Base-by-base conservation (phyloP, 129 eudicot species). In the Silybum marianum region DNA sequence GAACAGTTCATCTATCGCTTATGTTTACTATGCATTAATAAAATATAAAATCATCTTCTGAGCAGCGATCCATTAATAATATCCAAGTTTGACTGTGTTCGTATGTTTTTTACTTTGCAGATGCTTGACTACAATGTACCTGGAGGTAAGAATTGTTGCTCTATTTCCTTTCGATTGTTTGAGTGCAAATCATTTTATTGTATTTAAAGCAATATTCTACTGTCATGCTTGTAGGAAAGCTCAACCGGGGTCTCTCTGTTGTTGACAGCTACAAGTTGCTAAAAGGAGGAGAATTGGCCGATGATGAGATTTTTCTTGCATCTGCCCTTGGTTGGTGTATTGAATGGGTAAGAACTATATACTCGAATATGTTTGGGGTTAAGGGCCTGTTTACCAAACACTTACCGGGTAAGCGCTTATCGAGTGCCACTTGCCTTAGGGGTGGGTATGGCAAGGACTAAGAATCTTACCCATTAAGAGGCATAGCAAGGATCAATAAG, bases 51-150 rank as follows among this genome's bases (percentile, higher is more conserved):
- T 21, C 40, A 44, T 51, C 13, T 67, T 26, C 7, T 46, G 46
- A 75, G 80, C 46, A 58, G 34, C 63, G 23, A 76, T 34, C 67
- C 68, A 39, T 39, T 23, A 39, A 77, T 39, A 48, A 46, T 58
- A 81, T 60, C 14, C 6, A 60, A 80, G 38, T 66, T n/a, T 84
- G 34, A 84, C 60, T 36, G 63, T 79, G 51, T 75, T 84, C 65
- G 7, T 72, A 71, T 81, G 8, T 67, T 63, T 74, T 18, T 65
- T 78, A 85, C 2, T 62, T 84, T 88, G 85, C 92, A 93, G 98
- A 89, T 93, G 96, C 89, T 93, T 82, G 98, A 93, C 87, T 93
- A 93, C 90, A 93, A 93, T 78, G 98, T 93, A 65, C 96, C 93
- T 82, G 96, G 94, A 88, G 97, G 97, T 91, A 72, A 83, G 21